A percentile compares a stretch with the other conserved stretches of the same genome.
Evolutionary conservation across 495 filamentous ascomycete species (phyloP).

Genomic region (Elasticomyces elasticus): DNA sequence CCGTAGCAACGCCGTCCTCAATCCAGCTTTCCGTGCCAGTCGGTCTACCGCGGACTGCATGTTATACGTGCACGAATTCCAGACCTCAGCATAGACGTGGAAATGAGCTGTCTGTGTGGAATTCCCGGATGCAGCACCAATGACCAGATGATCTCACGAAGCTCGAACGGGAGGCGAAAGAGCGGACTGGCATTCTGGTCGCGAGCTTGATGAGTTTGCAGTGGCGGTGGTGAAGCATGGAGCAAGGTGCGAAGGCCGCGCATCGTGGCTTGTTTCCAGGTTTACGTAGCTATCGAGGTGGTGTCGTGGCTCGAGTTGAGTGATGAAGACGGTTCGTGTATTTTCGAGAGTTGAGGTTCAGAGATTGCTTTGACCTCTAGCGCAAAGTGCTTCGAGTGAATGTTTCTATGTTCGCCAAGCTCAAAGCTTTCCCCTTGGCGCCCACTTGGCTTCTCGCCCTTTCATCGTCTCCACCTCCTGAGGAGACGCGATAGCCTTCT

Average conservation of each 20-base stretch:
- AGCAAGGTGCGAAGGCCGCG: background rate
- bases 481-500: constrained; percentile 1
- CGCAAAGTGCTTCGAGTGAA: too few relatives aligned
- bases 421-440: constrained; percentile 14
- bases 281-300: background rate
- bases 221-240: background rate
- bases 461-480: constrained; percentile 3
- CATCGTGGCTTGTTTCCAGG: background rate
- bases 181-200: constrained; percentile 5
- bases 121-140: constrained; percentile 9
- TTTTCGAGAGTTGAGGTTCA: background rate
- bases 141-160: constrained; percentile 18
- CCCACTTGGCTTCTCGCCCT: constrained; percentile 11
- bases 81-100: background rate
- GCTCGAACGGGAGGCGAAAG: constrained; percentile 15
- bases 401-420: too few relatives aligned
- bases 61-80: background rate
- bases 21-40: background rate
- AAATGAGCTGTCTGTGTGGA: background rate
- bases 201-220: background rate
- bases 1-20: background rate
- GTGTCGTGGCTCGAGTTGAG: background rate
- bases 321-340: too few relatives aligned
- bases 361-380: too few relatives aligned
- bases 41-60: background rate